A percentile compares a stretch with the other conserved stretches of the same genome.
Evolutionary conservation across 306 rosid genomes (phyloP).

Genomic region (Acacia confusa): DNA sequence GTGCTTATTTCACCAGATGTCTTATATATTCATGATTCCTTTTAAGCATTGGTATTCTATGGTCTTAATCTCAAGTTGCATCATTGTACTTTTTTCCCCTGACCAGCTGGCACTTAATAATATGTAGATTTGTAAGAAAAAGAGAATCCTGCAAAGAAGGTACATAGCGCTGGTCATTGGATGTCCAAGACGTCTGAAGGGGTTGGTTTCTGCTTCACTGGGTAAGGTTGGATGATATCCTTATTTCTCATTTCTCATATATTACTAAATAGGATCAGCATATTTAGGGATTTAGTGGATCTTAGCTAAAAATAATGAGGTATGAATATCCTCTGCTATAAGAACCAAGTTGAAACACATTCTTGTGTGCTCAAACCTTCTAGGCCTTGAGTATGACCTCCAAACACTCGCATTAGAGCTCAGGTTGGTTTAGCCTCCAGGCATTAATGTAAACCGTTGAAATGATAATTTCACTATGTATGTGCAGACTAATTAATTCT

Average conservation of each 20-base stretch:
- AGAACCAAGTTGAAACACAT: background rate
- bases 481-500: background rate
- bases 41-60: background rate
- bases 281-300: background rate
- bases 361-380: background rate
- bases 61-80: constrained; percentile 31
- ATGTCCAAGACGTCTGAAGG: constrained; percentile 69
- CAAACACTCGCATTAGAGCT: background rate
- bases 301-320: background rate
- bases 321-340: background rate
- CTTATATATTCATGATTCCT: background rate
- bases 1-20: constrained; percentile 8
- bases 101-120: constrained; percentile 11
- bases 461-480: background rate
- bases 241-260: constrained; percentile 11
- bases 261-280: constrained; percentile 12
- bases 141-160: constrained; percentile 63
- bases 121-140: constrained; percentile 42
- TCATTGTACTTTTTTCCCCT: constrained; percentile 8
- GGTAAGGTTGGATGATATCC: constrained; percentile 68
- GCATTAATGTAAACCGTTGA: background rate
- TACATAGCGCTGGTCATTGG: constrained; percentile 94
- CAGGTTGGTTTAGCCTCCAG: background rate
- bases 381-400: background rate
- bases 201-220: constrained; percentile 69